These are phyloP conservation scores for Mucor saturninus DNA, from an alignment of 371 early-diverging fungal genomes.

Conservation along the genomic window DNA sequence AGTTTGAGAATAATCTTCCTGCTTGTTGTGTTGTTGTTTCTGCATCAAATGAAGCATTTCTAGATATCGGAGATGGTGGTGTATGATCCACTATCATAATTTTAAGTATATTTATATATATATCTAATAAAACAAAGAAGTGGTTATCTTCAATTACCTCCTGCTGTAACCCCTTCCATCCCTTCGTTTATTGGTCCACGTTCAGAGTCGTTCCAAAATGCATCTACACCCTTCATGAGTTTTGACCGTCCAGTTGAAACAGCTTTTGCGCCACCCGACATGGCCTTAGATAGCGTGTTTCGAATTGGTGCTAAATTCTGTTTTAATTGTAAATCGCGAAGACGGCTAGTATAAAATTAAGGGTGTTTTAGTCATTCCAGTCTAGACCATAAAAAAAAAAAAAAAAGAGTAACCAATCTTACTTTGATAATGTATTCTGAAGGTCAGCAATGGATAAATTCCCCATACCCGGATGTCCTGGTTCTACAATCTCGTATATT, in stretches of 20 bases:
- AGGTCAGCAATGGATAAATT: constrained; percentile 64
- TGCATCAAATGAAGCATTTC: constrained; percentile 2
- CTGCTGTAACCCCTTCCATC: not conserved
- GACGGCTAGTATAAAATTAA: constrained; percentile 23
- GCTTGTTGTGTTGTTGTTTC: constrained; percentile 61
- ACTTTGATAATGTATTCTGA: constrained; percentile 68
- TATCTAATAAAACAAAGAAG: too few species aligned
- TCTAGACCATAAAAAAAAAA: not conserved
- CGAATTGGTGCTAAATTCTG: constrained; percentile 65
- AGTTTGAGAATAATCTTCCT: constrained; percentile 57
- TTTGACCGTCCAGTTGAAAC: constrained; percentile 57
- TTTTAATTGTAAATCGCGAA: constrained; percentile 64
- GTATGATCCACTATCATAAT: constrained; percentile 12
- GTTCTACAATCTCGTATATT: constrained; percentile 68
- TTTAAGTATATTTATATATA: not conserved
- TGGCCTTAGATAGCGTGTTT: constrained; percentile 64
- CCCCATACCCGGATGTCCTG: constrained; percentile 76
- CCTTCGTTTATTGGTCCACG: not conserved
- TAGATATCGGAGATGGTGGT: constrained; percentile 32
- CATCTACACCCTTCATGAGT: constrained; percentile 35
- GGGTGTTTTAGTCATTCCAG: too few species aligned
- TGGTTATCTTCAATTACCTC: not conserved
- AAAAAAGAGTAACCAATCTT: constrained; percentile 10
- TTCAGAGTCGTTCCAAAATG: constrained; percentile 59
- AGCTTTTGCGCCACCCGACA: constrained; percentile 59